A percentile compares a stretch with the other conserved stretches of the same genome.
These are phyloP conservation scores for Fraxinus paxiana DNA, from an alignment of 305 asterid species.

Conservation along the genomic window DNA sequence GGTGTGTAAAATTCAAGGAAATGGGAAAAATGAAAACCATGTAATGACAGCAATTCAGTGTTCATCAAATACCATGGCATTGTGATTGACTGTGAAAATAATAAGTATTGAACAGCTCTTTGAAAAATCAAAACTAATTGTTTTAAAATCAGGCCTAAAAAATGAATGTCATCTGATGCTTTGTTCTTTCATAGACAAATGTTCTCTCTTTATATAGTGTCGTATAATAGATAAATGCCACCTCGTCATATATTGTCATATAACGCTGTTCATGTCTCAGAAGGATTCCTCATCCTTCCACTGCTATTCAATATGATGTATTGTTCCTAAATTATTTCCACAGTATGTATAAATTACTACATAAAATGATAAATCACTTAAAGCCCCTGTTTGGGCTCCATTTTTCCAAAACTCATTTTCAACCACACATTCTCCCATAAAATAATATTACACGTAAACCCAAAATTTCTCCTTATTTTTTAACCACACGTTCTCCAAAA, in stretches of 20 bases:
- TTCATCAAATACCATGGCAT: background rate
- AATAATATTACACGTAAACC: background rate
- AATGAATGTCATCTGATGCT: background rate
- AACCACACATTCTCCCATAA: background rate
- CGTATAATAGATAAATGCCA: background rate
- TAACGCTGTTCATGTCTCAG: background rate
- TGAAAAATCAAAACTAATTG: background rate
- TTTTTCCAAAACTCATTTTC: background rate
- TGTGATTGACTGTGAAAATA: background rate
- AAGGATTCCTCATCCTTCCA: background rate
- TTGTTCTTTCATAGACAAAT: background rate
- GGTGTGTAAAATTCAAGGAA: slow-evolving; percentile 1
- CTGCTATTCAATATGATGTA: background rate
- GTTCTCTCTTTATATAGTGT: background rate
- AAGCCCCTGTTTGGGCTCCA: background rate
- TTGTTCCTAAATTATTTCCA: background rate
- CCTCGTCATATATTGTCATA: background rate
- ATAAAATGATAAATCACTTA: background rate
- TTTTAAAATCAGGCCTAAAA: background rate
- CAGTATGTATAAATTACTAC: background rate
- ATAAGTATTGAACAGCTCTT: background rate
- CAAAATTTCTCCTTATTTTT: background rate
- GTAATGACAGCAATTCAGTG: background rate
- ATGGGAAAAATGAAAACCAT: background rate
- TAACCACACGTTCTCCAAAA: background rate